Evolutionary conservation across 108 stramenopile species (phyloP), one percentile per base, ranked within the genome.

Genomic region (Conticribra weissflogii): DNA sequence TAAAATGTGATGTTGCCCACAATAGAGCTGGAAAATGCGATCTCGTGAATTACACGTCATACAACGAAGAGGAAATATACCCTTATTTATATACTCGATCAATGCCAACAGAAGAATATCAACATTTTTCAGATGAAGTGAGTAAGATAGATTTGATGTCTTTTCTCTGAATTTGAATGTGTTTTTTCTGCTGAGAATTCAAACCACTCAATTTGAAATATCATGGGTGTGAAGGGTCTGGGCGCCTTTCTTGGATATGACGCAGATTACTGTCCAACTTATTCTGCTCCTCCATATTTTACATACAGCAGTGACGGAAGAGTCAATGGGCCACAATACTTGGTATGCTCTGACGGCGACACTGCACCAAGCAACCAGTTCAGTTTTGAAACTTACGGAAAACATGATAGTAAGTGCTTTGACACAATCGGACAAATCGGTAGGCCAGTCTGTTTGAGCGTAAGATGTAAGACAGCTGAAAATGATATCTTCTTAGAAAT

Each of bases 211-310:
- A n/a, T n/a, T n/a, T n/a, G n/a, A n/a, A n/a, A n/a, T n/a, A n/a
- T n/a, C n/a, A n/a, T n/a, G n/a, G n/a, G n/a, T n/a, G n/a, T n/a
- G 24, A n/a, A 63, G 48, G 21, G 3, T 3, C 33, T 64, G 8
- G 72, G 64, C 2, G 49, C 68, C 4, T 70, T 70, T 32, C 46
- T 70, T 8, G 27, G 64, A 27, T 66, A 47, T 30, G 72, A 72
- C 23, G 64, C 59, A 46, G 72, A 72, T 19, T 72, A 66, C 19
- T 72, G 72, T 22, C 63, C 72, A 2, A 67, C 66, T 16, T 73
- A 58, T 62, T 25, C 64, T 14, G 65, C 66, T 7, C 65, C 72
- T 19, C 55, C 69, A 15, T 59, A 59, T 25, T 71, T 61, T 17
- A 60, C 32, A 1, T 53, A 36, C 58, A 41, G 54, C 23, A 30